Evolutionary conservation across 1,139 yeast genomes (phyloP), one percentile per base, ranked within the genome.

Genomic region (Petasospora fabianii): DNA sequence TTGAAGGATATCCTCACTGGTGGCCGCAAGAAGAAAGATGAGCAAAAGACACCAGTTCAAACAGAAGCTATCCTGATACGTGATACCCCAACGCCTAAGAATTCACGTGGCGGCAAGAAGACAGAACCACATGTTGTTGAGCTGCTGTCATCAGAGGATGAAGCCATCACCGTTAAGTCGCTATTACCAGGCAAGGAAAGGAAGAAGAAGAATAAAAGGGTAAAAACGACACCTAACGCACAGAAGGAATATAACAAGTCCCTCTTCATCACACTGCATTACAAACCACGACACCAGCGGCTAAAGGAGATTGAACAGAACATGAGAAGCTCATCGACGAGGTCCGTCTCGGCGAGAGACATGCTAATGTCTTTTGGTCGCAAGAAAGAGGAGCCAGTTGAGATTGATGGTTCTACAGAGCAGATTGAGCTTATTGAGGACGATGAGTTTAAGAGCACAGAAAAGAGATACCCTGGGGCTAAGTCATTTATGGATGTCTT

Each of bases 251-350:
- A n/a, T n/a, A n/a, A 27, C 17, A 10, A 36, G 15, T 24, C 46
- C n/a, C 24, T 50, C 22, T 14, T 49, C 3, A 40, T 51, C 5
- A 38, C 36, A 3, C 45, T 53, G 39, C 50, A 50, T 24, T 53
- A 51, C 20, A 50, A 48, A 18, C 44, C 51, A n/a, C 47, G 35
- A 7, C 35, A 41, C 2, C 35, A 45, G 22, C 41, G 39, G 21
- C 43, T 64, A 11, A 40, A 51, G 12, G 70, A 65, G 24, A 47
- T 68, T 13, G 73, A 70, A 45, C 54, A 56, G 45, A 65, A 64
- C 48, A 56, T 68, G 13, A 42, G 38, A 17, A 33, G 34, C 3
- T 28, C 50, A 7, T 49, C 54, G 5, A 35, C 47, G 0, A 56
- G 56, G 31, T 41, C 65, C 1, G 58, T 64, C 0, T 55, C 66